These are phyloP conservation scores for Stromatinia cepivora DNA, from an alignment of 2,329 filamentous ascomycete species.

Conservation along the genomic window DNA sequence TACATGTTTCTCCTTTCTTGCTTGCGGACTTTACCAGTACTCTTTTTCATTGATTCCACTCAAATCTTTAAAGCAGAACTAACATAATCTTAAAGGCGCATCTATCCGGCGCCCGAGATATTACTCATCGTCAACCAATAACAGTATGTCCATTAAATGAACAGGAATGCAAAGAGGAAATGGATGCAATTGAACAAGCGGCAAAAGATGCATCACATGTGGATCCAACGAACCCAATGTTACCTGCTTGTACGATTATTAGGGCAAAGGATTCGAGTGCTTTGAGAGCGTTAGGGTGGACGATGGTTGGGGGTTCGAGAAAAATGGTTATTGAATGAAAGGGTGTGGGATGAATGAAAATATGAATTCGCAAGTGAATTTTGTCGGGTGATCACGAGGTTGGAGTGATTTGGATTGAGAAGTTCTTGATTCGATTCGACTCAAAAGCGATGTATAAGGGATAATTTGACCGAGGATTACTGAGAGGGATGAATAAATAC, in stretches of 20 bases:
- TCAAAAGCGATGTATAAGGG: not conserved
- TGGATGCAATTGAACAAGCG: constrained; percentile 96
- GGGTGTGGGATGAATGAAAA: not conserved
- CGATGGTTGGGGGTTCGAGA: constrained; percentile 62
- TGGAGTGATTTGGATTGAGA: not conserved
- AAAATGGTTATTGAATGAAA: constrained; percentile 64
- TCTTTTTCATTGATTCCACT: not conserved
- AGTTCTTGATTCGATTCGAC: not conserved
- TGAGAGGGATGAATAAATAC: not conserved
- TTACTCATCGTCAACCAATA: constrained; percentile 85
- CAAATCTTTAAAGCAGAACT: not conserved
- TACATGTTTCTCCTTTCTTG: not conserved
- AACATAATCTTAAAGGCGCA: constrained; percentile 63
- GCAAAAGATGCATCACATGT: constrained; percentile 89
- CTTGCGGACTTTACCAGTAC: not conserved
- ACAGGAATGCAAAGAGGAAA: constrained; percentile 94
- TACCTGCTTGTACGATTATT: constrained; percentile 84
- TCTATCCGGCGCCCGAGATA: constrained; percentile 84
- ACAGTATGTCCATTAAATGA: constrained; percentile 96
- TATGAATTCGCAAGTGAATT: not conserved
- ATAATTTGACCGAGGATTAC: not conserved
- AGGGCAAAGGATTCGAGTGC: constrained; percentile 71
- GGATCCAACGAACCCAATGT: constrained; percentile 85
- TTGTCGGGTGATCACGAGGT: not conserved
- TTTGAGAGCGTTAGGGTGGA: constrained; percentile 61